phyloP scores from a whole-genome alignment of 2,329 filamentous ascomycete genomes.

The Fusarium denticulatum region DNA sequence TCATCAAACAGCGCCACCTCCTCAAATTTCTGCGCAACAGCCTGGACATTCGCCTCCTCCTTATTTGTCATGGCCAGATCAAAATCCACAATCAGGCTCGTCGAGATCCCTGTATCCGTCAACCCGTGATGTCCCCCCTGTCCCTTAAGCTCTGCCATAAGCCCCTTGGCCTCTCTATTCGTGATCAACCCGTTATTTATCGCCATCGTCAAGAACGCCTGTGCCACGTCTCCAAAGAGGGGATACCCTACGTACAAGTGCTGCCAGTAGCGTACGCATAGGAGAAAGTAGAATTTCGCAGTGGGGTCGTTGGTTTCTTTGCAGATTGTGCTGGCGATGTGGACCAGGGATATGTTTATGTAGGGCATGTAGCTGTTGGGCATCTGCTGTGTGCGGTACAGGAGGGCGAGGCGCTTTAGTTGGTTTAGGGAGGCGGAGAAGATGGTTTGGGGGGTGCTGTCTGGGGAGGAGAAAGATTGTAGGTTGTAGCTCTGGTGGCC shows the following conservation, averaged over 20 bases:
- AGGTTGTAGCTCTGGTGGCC: not conserved
- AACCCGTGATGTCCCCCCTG: not conserved
- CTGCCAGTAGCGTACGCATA: not conserved
- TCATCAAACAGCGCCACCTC: slow-evolving; percentile 12
- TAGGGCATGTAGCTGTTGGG: slow-evolving; percentile 2
- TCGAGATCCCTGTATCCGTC: not conserved
- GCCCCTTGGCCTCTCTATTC: not conserved
- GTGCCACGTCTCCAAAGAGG: not conserved
- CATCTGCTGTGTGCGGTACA: not conserved
- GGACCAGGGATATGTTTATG: not conserved
- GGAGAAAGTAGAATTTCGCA: not conserved
- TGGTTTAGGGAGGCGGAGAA: not conserved
- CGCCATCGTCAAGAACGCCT: not conserved
- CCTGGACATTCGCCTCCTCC: not conserved
- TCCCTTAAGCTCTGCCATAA: not conserved
- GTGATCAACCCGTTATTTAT: not conserved
- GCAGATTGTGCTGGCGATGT: slow-evolving; percentile 7
- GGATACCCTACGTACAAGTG: not conserved
- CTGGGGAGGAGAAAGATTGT: not conserved
- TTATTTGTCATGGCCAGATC: not conserved
- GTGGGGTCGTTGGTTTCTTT: not conserved
- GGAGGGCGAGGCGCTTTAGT: not conserved
- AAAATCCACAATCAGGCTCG: slow-evolving; percentile 7
- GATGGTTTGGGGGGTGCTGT: not conserved
- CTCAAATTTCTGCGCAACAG: slow-evolving; percentile 8